Evolutionary conservation across 352 stramenopile genomes (phyloP).

Genomic region (Phytophthora sp.): DNA sequence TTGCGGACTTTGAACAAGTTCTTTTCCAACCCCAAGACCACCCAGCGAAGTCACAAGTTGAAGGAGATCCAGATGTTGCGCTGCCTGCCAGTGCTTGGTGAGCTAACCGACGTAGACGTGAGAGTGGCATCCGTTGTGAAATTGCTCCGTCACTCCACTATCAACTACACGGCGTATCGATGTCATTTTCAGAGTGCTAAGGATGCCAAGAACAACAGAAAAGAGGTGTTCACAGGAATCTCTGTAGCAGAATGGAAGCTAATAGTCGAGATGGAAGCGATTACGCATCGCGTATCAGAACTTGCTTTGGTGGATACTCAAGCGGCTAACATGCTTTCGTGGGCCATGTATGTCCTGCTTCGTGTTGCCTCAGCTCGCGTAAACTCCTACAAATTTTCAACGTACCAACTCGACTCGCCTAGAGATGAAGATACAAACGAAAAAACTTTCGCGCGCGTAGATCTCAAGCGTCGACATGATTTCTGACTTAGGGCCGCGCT

Average conservation of each 20-base stretch:
- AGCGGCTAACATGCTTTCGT: not conserved
- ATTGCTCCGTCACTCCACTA: not conserved
- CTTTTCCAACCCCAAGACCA: not conserved
- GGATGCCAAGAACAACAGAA: not conserved
- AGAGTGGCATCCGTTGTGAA: not conserved
- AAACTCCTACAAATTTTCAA: not conserved
- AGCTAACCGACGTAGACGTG: not conserved
- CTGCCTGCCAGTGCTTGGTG: not conserved
- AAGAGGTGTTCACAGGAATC: not conserved
- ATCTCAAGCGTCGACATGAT: no score
- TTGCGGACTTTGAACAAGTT: not conserved
- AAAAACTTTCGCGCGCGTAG: no score
- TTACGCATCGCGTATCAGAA: not conserved
- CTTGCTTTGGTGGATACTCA: not conserved
- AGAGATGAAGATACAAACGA: not conserved
- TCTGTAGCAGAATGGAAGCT: not conserved
- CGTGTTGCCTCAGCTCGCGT: not conserved
- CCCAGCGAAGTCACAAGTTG: not conserved
- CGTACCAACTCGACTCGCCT: not conserved
- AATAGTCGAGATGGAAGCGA: not conserved
- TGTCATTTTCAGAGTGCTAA: not conserved
- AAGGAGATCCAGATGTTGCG: not conserved
- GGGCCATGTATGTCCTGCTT: not conserved
- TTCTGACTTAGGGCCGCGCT: no score
- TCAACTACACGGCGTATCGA: not conserved